Conservation (phyloP, 2,329 filamentous ascomycete genomes). For the Aureobasidium sp. region DNA sequence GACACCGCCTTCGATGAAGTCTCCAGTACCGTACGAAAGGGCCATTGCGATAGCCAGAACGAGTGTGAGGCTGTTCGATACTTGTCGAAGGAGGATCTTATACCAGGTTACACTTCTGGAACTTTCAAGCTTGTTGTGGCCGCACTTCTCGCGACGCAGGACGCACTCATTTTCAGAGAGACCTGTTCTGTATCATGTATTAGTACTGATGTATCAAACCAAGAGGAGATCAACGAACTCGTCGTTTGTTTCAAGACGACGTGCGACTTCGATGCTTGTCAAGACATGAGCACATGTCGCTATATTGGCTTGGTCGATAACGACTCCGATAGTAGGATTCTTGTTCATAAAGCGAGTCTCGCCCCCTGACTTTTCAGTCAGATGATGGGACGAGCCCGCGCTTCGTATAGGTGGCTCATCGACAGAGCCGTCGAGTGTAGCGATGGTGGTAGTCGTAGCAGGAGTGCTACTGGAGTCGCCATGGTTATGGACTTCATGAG, state of each 20-base stretch:
- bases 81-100: constrained; percentile 27
- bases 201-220: neutral
- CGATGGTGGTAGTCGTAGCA: constrained; percentile 15
- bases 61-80: constrained; percentile 30
- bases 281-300: constrained; percentile 18
- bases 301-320: constrained; percentile 10
- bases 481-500: constrained; percentile 17
- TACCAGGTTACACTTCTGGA: constrained; percentile 23
- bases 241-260: constrained; percentile 15
- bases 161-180: constrained; percentile 17
- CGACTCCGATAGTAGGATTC: constrained; percentile 10
- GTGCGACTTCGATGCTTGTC: constrained; percentile 15
- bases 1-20: constrained; percentile 54
- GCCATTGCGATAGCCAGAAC: constrained; percentile 49
- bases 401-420: constrained; percentile 24
- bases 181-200: neutral
- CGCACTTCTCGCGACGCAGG: constrained; percentile 15
- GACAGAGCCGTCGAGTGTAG: constrained; percentile 20
- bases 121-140: constrained; percentile 22
- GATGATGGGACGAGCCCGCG: constrained; percentile 21
- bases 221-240: no score
- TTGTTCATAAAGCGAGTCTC: constrained; percentile 19
- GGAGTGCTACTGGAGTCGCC: constrained; percentile 14
- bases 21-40: constrained; percentile 49
- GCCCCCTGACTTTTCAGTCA: constrained; percentile 20